These are phyloP conservation scores for Colletotrichum somersetense DNA, from an alignment of 2,329 filamentous ascomycete genomes.

Conservation along the genomic window DNA sequence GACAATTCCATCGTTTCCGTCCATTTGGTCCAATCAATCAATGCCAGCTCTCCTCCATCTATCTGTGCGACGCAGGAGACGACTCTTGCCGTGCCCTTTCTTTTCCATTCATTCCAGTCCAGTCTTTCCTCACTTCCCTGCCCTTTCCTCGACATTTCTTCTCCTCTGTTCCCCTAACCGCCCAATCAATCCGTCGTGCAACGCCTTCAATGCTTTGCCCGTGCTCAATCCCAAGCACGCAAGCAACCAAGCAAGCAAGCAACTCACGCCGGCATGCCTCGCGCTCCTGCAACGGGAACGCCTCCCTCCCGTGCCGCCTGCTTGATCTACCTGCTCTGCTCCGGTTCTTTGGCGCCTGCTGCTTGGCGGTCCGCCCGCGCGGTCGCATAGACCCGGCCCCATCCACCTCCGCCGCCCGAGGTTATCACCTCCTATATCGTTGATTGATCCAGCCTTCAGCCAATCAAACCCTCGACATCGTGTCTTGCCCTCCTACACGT, in stretches of 20 bases:
- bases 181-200: conserved; percentile 1
- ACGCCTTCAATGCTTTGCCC: conserved; percentile 14
- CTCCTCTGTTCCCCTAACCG: not conserved
- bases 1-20: conserved; percentile 1
- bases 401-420: conserved; percentile 10
- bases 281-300: conserved; percentile 45
- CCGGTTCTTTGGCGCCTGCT: conserved; percentile 12
- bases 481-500: not conserved
- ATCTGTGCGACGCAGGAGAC: conserved; percentile 1
- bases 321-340: conserved; percentile 38
- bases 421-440: not conserved
- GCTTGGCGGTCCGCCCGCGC: conserved; percentile 29
- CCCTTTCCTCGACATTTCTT: not conserved
- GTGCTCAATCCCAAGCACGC: conserved; percentile 14
- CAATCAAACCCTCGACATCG: conserved; percentile 1
- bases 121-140: not conserved
- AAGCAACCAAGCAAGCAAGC: conserved; percentile 1
- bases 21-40: conserved; percentile 12
- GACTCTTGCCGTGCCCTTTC: conserved; percentile 2
- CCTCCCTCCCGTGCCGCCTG: conserved; percentile 43
- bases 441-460: conserved; percentile 4
- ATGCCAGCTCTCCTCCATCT: not conserved
- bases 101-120: no score
- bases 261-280: conserved; percentile 43
- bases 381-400: conserved; percentile 29